phyloP scores from a whole-genome alignment of 2,329 filamentous ascomycete species.

The Lasiodiplodia sp. region DNA sequence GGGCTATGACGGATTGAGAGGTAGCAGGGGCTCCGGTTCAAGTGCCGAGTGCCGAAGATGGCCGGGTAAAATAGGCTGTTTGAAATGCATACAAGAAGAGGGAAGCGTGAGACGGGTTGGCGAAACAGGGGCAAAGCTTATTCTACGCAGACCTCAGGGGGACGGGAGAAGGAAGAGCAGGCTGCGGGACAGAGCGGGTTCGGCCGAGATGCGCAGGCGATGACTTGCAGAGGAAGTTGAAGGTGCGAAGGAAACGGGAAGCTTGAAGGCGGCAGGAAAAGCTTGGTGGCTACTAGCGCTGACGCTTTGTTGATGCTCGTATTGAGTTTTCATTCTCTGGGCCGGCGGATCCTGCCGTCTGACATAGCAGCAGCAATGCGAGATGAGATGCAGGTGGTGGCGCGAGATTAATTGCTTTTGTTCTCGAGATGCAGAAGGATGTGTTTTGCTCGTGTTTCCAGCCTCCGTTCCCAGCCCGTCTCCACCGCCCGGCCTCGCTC shows the following conservation, averaged over 20 bases:
- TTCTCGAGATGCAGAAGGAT: not conserved
- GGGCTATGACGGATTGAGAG: not conserved
- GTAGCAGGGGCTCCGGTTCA: not conserved
- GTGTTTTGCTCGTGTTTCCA: conserved; percentile 1
- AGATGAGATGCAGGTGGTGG: conserved; percentile 4
- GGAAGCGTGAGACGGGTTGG: not conserved
- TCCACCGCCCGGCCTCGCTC: not conserved
- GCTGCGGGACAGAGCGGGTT: not conserved
- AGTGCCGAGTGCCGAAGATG: not conserved
- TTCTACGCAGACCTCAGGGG: not conserved
- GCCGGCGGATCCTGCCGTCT: not conserved
- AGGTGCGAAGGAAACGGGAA: conserved; percentile 1
- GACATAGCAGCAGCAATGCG: not conserved
- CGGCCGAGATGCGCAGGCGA: conserved; percentile 2
- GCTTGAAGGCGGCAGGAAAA: not conserved
- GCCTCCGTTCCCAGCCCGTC: not conserved
- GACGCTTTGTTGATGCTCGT: conserved; percentile 2
- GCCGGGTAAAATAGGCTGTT: not conserved
- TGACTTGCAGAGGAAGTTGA: conserved; percentile 12
- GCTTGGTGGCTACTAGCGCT: conserved; percentile 4
- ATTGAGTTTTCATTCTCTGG: not conserved
- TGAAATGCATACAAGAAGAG: not conserved
- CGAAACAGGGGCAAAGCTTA: conserved; percentile 1
- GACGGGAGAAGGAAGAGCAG: not conserved
- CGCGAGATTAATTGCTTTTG: not conserved